These are phyloP conservation scores for Neurospora crassa DNA, from an alignment of 2,329 filamentous ascomycete genomes.

Conservation along the genomic window DNA sequence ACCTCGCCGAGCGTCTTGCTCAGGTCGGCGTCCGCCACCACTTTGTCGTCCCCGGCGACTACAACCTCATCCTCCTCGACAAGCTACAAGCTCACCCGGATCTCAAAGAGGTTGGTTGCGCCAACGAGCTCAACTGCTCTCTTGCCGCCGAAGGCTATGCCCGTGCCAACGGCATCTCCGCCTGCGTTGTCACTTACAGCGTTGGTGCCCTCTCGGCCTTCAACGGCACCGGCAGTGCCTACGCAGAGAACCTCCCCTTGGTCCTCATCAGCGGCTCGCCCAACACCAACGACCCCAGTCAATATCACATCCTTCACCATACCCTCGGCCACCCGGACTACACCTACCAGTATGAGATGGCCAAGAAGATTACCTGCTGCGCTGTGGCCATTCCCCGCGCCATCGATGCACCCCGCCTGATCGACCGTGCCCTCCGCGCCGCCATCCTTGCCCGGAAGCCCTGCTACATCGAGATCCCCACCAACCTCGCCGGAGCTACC, in stretches of 20 bases:
- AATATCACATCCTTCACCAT: conserved; percentile 21
- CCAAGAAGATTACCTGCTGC: conserved; percentile 23
- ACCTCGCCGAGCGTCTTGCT: conserved; percentile 20
- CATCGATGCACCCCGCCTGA: conserved; percentile 18
- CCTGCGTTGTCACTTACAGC: conserved; percentile 20
- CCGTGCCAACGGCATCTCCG: conserved; percentile 20
- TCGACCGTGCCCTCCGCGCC: conserved; percentile 19
- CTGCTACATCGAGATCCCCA: conserved; percentile 22
- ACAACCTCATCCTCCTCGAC: conserved; percentile 23
- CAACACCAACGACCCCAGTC: conserved; percentile 20
- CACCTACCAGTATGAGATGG: conserved; percentile 23
- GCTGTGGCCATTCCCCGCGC: conserved; percentile 20
- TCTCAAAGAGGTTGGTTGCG: conserved; percentile 19
- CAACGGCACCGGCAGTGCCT: conserved; percentile 20
- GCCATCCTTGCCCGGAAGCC: conserved; percentile 18
- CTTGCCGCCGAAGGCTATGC: conserved; percentile 23
- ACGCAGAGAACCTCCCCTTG: conserved; percentile 21
- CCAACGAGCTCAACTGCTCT: conserved; percentile 23
- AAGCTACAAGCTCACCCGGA: conserved; percentile 18
- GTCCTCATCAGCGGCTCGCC: conserved; percentile 19
- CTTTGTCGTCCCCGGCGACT: conserved; percentile 22
- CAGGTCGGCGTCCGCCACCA: conserved; percentile 19
- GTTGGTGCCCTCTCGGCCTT: conserved; percentile 20
- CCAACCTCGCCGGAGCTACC: conserved; percentile 18
- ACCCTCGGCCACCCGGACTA: conserved; percentile 20